Conservation (phyloP, 2,329 filamentous ascomycete genomes). For the Pezicula rhizophila region DNA sequence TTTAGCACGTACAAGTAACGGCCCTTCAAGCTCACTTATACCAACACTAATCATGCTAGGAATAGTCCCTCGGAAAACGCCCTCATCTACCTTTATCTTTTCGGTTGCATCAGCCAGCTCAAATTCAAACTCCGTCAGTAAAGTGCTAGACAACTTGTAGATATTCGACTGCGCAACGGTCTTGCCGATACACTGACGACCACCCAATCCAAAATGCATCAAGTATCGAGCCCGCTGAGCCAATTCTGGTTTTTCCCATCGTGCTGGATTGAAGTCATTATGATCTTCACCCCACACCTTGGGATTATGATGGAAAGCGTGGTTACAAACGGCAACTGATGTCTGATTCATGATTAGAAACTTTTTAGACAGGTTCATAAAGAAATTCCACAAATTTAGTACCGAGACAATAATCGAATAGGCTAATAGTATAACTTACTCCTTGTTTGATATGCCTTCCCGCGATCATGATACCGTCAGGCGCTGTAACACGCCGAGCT, state of each 20-base stretch:
- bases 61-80: too few relatives aligned
- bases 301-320: constrained; percentile 29
- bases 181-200: constrained; percentile 29
- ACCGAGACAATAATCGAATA: neutral
- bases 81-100: neutral
- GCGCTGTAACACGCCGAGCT: constrained; percentile 21
- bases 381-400: neutral
- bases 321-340: constrained; percentile 27
- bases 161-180: constrained; percentile 29
- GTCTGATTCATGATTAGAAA: constrained; percentile 15
- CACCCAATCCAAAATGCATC: constrained; percentile 30
- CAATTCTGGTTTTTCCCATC: constrained; percentile 19
- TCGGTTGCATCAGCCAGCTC: constrained; percentile 20
- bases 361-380: neutral
- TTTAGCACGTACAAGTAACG: constrained; percentile 1
- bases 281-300: constrained; percentile 27
- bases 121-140: constrained; percentile 26
- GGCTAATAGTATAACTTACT: constrained; percentile 12
- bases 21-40: constrained; percentile 11
- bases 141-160: constrained; percentile 26
- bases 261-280: constrained; percentile 22
- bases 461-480: constrained; percentile 20
- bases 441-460: constrained; percentile 21
- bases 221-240: constrained; percentile 17
- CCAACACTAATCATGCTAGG: constrained; percentile 8